Percentiles rank a stretch among this genome's conserved stretches.
Evolutionary conservation across 257 asterid genomes (phyloP).

Genomic region (Salvia rosmarinus): DNA sequence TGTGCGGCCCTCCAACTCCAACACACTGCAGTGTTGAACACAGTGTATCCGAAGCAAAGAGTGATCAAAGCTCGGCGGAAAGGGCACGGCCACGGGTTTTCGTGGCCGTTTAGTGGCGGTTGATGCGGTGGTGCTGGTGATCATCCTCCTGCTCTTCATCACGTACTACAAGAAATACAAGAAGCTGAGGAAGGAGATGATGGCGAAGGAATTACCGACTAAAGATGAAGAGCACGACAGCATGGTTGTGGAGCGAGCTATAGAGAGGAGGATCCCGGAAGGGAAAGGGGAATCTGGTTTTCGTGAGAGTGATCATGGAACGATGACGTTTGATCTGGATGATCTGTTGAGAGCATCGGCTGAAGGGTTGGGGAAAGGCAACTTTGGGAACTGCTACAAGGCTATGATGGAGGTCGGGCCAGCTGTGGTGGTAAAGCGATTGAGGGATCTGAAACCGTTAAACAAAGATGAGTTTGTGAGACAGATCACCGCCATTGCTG

Average conservation of each 20-base stretch:
- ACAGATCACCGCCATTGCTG: conserved; percentile 56
- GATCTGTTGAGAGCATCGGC: conserved; percentile 82
- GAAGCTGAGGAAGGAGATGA: conserved; percentile 47
- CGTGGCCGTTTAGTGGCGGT: conserved; percentile 33
- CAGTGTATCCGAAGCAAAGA: conserved; percentile 25
- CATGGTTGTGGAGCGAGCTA: conserved; percentile 34
- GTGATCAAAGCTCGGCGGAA: conserved; percentile 9
- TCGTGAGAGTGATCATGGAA: conserved; percentile 39
- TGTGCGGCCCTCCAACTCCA: conserved; percentile 44
- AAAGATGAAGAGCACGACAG: conserved; percentile 40
- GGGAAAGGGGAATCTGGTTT: conserved; percentile 56
- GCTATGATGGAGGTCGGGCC: conserved; percentile 57
- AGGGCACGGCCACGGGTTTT: background rate
- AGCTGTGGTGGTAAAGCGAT: conserved; percentile 68
- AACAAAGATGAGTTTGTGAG: conserved; percentile 60
- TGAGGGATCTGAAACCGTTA: conserved; percentile 73
- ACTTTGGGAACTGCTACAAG: conserved; percentile 77
- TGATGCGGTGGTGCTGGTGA: conserved; percentile 40
- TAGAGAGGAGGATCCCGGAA: conserved; percentile 27
- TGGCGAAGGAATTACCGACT: conserved; percentile 8
- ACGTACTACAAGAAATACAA: conserved; percentile 60
- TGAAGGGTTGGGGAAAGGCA: conserved; percentile 76
- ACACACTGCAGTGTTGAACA: conserved; percentile 9
- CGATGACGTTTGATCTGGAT: conserved; percentile 54
- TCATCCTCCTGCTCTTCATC: conserved; percentile 52